A percentile compares a stretch with the other conserved stretches of the same genome.
These are phyloP conservation scores for Lenzites betulinus DNA, from an alignment of 768 basidiomycete species.

Conservation along the genomic window DNA sequence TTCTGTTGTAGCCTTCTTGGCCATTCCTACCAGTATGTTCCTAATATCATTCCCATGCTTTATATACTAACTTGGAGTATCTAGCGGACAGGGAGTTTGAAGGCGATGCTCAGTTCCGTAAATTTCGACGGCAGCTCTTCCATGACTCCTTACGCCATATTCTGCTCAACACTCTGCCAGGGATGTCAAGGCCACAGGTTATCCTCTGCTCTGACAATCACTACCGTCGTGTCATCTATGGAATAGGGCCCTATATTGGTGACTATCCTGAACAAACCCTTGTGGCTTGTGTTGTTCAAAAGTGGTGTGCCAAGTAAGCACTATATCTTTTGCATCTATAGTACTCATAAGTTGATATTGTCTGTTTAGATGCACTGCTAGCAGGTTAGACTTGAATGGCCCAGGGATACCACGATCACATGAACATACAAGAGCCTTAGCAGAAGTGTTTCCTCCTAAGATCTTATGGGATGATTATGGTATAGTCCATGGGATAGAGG, in stretches of 20 bases:
- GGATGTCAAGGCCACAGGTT: conserved; percentile 11
- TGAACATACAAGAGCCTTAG: neutral
- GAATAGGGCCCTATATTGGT: conserved; percentile 33
- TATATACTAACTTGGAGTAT: neutral
- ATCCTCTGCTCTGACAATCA: conserved; percentile 28
- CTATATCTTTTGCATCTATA: neutral
- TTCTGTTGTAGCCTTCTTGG: conserved; percentile 15
- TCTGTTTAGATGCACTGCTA: neutral
- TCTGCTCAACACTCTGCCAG: neutral
- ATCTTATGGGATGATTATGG: neutral
- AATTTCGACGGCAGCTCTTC: neutral
- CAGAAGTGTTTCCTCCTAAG: neutral
- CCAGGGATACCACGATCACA: neutral
- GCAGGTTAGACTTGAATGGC: neutral
- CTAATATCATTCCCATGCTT: neutral
- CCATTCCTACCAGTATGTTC: neutral
- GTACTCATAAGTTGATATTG: neutral
- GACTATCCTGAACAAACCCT: conserved; percentile 36
- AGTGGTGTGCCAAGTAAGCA: conserved; percentile 24
- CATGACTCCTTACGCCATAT: neutral
- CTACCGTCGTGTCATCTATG: conserved; percentile 31
- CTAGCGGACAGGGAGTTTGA: neutral
- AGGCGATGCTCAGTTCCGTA: neutral
- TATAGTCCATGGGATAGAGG: neutral
- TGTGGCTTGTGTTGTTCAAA: conserved; percentile 22